phyloP scores from a whole-genome alignment of 1,139 yeast species.

The Yamadazyma sp. region DNA sequence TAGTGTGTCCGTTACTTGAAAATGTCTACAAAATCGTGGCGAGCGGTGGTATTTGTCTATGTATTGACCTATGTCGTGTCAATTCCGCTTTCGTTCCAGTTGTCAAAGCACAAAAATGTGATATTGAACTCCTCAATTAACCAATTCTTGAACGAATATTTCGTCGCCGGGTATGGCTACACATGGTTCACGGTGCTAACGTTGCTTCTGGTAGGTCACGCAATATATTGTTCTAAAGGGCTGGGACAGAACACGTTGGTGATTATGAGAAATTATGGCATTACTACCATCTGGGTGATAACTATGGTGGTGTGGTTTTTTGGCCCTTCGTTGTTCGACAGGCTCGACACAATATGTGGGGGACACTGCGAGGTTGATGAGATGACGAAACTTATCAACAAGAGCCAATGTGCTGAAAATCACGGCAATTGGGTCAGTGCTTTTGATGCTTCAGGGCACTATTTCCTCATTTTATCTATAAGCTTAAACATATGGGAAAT shows the following conservation, averaged over 20 bases:
- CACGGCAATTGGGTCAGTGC: constrained; percentile 51
- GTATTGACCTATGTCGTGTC: background rate
- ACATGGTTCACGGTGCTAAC: constrained; percentile 26
- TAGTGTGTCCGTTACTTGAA: no score
- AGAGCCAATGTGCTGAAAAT: constrained; percentile 13
- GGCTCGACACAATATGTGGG: constrained; percentile 39
- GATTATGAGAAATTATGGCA: constrained; percentile 16
- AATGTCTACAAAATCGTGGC: background rate
- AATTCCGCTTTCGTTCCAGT: background rate
- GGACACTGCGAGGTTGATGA: constrained; percentile 34
- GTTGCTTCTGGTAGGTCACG: background rate
- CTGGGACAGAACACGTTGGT: background rate
- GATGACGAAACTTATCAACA: background rate
- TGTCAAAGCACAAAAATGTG: constrained; percentile 12
- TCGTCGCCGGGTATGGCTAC: constrained; percentile 29
- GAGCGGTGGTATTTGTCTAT: background rate
- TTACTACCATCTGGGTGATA: constrained; percentile 14
- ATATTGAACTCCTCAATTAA: constrained; percentile 18
- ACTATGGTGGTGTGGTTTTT: constrained; percentile 41
- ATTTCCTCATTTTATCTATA: constrained; percentile 50
- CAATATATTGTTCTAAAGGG: background rate
- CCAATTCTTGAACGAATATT: constrained; percentile 18
- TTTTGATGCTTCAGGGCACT: constrained; percentile 67
- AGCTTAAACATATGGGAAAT: constrained; percentile 41
- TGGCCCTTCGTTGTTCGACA: constrained; percentile 46